Conservation (phyloP, 768 basidiomycete genomes). For the Hirschioporus abietinus region DNA sequence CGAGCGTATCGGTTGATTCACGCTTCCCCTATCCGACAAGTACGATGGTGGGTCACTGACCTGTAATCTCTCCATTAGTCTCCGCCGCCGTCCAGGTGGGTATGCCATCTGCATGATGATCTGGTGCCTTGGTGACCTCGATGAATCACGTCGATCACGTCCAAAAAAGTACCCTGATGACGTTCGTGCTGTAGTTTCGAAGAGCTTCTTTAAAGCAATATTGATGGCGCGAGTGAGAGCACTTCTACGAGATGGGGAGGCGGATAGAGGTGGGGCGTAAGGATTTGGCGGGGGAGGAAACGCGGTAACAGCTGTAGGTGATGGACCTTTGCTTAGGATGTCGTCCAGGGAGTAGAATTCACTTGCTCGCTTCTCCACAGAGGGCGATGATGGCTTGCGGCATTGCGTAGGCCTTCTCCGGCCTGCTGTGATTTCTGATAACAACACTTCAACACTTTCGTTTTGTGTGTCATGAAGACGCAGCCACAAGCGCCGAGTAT, state of each 20-base stretch:
- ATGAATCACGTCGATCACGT: constrained; percentile 1
- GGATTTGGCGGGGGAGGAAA: constrained; percentile 55
- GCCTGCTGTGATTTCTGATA: constrained; percentile 56
- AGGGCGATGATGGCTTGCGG: constrained; percentile 43
- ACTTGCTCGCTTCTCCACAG: constrained; percentile 35
- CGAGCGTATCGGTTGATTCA: too few species aligned
- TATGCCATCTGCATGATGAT: too few species aligned
- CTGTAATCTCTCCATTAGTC: too few species aligned
- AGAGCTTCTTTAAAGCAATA: constrained; percentile 76
- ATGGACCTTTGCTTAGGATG: constrained; percentile 14
- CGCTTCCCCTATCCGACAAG: too few species aligned
- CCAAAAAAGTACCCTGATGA: constrained; percentile 29
- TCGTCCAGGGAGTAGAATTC: constrained; percentile 28
- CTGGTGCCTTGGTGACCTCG: constrained; percentile 44
- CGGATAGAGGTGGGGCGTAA: constrained; percentile 50
- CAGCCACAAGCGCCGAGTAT: too few species aligned
- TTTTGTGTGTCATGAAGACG: not conserved
- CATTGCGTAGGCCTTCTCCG: constrained; percentile 58
- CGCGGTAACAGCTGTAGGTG: constrained; percentile 38
- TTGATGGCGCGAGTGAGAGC: constrained; percentile 76
- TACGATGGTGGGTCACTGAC: too few species aligned
- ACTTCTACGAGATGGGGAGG: constrained; percentile 56
- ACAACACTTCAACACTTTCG: constrained; percentile 11
- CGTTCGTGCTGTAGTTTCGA: constrained; percentile 42
- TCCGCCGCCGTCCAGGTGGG: too few species aligned